These are phyloP conservation scores for Diaporthe batatas DNA, from an alignment of 2,329 filamentous ascomycete genomes.

Conservation along the genomic window DNA sequence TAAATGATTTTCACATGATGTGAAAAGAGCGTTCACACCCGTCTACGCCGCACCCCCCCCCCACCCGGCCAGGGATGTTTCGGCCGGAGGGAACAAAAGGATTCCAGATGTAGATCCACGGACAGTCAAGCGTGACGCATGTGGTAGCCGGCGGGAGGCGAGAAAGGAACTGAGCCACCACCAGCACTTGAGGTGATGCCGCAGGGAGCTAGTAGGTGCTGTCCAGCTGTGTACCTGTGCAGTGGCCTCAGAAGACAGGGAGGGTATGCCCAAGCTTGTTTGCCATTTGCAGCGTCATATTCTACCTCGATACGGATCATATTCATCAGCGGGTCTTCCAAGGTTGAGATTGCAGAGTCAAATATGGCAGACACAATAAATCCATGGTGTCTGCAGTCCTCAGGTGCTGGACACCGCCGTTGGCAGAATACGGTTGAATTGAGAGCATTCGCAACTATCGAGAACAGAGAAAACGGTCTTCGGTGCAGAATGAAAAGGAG, in stretches of 20 bases:
- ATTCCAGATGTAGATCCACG: conserved; percentile 21
- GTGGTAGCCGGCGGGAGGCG: not conserved
- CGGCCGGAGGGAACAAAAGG: conserved; percentile 1
- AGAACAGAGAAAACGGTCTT: too few species aligned
- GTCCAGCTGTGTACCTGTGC: too few species aligned
- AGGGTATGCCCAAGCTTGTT: too few species aligned
- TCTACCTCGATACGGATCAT: not conserved
- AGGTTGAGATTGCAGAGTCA: not conserved
- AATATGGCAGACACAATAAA: too few species aligned
- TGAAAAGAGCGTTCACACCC: not conserved
- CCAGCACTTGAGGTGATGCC: too few species aligned
- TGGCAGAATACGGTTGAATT: too few species aligned
- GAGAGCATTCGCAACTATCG: not conserved
- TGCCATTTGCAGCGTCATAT: not conserved
- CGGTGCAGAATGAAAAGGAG: too few species aligned
- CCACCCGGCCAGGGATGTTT: not conserved
- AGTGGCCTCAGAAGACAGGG: not conserved
- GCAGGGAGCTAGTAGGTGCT: too few species aligned
- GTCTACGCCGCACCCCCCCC: too few species aligned
- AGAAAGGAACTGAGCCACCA: conserved; percentile 9
- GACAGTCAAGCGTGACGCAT: not conserved
- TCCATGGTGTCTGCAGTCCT: not conserved
- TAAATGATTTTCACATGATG: not conserved
- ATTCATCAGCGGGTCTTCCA: too few species aligned
- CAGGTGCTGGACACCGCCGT: not conserved